Percentiles rank a stretch among this genome's conserved stretches.
phyloP scores from a whole-genome alignment of 805 yeast genomes.

The Yarrowia yakushimensis region DNA sequence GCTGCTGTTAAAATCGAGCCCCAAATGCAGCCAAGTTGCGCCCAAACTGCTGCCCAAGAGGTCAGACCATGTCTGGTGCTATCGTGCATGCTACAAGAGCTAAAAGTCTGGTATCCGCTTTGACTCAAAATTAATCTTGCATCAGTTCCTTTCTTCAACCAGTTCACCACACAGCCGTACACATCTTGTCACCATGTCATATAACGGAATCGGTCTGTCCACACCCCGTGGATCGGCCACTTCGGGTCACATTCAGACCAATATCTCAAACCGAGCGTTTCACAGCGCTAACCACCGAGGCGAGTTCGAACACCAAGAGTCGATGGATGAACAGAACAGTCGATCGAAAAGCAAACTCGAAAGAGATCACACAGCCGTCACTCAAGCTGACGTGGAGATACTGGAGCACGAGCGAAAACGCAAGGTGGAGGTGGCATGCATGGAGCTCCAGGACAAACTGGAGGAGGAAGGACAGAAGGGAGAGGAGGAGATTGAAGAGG shows the following conservation, averaged over 20 bases:
- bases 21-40: not conserved
- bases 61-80: constrained; percentile 2
- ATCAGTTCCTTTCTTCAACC: not conserved
- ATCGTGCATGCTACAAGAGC: not conserved
- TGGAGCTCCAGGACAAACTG: constrained; percentile 32
- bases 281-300: constrained; percentile 27
- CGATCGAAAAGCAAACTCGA: constrained; percentile 25
- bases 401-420: constrained; percentile 35
- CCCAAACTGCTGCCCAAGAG: not conserved
- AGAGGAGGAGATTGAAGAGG: constrained; percentile 13
- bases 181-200: constrained; percentile 32
- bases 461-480: constrained; percentile 31
- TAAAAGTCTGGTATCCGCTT: not conserved
- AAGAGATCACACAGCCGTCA: constrained; percentile 25
- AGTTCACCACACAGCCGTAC: not conserved
- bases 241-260: constrained; percentile 38
- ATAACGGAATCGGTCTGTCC: constrained; percentile 40
- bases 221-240: constrained; percentile 39
- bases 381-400: constrained; percentile 32
- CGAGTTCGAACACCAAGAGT: constrained; percentile 28
- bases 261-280: constrained; percentile 27
- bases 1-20: no score
- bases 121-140: not conserved
- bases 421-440: constrained; percentile 34
- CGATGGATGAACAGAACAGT: constrained; percentile 21